Conservation (phyloP, 768 basidiomycete species). For the Lactarius vividus region DNA sequence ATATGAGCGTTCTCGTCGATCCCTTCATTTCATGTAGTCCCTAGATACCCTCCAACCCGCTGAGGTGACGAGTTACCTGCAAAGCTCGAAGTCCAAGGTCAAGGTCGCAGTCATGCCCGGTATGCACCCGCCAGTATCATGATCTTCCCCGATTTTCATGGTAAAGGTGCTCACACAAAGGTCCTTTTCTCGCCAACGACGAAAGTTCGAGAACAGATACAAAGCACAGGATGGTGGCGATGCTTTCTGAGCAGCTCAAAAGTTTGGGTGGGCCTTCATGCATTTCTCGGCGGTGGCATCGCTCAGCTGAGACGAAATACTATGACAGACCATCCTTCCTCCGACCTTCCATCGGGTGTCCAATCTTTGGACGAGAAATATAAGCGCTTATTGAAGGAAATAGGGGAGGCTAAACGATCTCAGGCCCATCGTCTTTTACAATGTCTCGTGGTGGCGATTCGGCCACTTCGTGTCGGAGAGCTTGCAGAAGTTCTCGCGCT, state of each 20-base stretch:
- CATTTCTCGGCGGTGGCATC: neutral
- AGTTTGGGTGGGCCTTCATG: neutral
- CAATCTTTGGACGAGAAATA: neutral
- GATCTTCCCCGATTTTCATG: neutral
- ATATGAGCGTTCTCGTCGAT: neutral
- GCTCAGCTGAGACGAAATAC: neutral
- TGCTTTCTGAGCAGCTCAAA: neutral
- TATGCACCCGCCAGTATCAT: neutral
- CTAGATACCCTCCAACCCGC: neutral
- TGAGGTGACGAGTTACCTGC: neutral
- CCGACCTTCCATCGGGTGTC: neutral
- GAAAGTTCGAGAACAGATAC: neutral
- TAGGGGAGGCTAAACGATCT: neutral
- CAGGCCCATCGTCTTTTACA: neutral
- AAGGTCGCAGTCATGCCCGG: neutral
- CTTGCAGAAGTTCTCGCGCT: neutral
- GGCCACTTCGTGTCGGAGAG: constrained; percentile 4
- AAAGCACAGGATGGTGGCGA: neutral
- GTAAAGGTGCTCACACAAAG: neutral
- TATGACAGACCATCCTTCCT: neutral
- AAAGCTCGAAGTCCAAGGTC: neutral
- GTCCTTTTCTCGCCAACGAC: neutral
- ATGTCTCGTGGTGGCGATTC: neutral
- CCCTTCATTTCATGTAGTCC: neutral
- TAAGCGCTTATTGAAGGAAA: neutral